phyloP scores from a whole-genome alignment of 768 basidiomycete genomes.

The Boletus rubroflammeus region DNA sequence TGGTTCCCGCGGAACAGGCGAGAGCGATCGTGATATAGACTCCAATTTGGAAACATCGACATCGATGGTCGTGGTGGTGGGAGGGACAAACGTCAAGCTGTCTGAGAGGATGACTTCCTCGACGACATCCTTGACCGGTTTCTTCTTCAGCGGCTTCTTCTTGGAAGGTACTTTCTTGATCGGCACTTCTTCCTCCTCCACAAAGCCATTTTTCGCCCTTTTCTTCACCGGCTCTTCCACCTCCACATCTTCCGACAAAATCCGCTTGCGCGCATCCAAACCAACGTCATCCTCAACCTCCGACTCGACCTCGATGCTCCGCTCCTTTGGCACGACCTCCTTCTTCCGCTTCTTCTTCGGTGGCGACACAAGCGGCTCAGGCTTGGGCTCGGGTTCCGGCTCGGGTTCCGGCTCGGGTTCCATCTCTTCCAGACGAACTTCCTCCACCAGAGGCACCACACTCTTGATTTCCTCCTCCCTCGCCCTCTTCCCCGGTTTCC shows the following conservation, averaged over 20 bases:
- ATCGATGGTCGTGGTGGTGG: slow-evolving; percentile 49
- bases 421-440: slow-evolving; percentile 26
- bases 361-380: slow-evolving; percentile 37
- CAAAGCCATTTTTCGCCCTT: slow-evolving; percentile 30
- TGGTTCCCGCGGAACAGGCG: slow-evolving; percentile 41
- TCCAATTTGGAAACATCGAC: slow-evolving; percentile 44
- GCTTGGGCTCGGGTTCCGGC: slow-evolving; percentile 31
- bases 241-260: slow-evolving; percentile 39
- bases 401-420: slow-evolving; percentile 31
- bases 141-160: slow-evolving; percentile 38
- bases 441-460: slow-evolving; percentile 18
- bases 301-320: slow-evolving; percentile 53
- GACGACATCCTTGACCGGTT: slow-evolving; percentile 35
- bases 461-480: slow-evolving; percentile 33
- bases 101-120: slow-evolving; percentile 53
- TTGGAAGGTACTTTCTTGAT: slow-evolving; percentile 23
- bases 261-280: slow-evolving; percentile 42
- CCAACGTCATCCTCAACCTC: slow-evolving; percentile 51
- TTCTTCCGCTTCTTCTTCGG: slow-evolving; percentile 61
- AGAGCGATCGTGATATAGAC: slow-evolving; percentile 49
- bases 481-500: slow-evolving; percentile 40
- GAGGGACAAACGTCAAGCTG: slow-evolving; percentile 46
- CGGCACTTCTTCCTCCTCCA: slow-evolving; percentile 38
- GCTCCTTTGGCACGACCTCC: slow-evolving; percentile 35
- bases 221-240: slow-evolving; percentile 32